These are phyloP conservation scores for Paraglomus brasilianum DNA, from an alignment of 192 early-diverging fungal genomes.

Conservation along the genomic window DNA sequence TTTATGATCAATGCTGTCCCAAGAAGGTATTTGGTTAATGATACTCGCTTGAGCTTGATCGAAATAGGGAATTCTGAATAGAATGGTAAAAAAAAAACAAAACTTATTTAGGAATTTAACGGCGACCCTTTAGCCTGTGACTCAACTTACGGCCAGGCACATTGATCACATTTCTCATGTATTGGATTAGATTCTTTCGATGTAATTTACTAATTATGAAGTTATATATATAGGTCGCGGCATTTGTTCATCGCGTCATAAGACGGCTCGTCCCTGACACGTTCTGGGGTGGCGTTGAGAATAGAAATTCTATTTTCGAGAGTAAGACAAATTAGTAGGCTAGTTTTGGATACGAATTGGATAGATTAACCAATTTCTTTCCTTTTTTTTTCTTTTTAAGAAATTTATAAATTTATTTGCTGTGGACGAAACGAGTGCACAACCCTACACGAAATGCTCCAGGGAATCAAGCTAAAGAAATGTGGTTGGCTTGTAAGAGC, in stretches of 20 bases:
- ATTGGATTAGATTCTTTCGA: background rate
- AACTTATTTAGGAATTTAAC: background rate
- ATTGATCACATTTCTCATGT: background rate
- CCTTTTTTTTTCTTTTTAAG: background rate
- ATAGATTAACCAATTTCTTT: background rate
- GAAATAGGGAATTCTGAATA: background rate
- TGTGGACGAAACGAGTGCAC: background rate
- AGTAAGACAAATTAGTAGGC: background rate
- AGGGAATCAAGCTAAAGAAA: background rate
- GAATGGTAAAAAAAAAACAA: background rate
- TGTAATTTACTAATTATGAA: background rate
- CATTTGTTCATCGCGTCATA: background rate
- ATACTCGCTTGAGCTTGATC: background rate
- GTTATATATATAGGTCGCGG: background rate
- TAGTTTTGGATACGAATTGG: background rate
- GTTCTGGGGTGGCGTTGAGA: background rate
- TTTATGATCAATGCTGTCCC: no score
- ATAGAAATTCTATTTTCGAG: background rate
- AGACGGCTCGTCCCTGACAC: background rate
- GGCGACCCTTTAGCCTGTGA: background rate
- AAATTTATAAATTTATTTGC: background rate
- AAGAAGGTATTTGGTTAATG: no score
- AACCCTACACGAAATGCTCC: background rate
- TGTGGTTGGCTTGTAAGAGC: slow-evolving; percentile 6
- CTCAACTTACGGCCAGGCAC: background rate